Evolutionary conservation across 805 yeast species (phyloP).

Genomic region (Kodamaea restingae): DNA sequence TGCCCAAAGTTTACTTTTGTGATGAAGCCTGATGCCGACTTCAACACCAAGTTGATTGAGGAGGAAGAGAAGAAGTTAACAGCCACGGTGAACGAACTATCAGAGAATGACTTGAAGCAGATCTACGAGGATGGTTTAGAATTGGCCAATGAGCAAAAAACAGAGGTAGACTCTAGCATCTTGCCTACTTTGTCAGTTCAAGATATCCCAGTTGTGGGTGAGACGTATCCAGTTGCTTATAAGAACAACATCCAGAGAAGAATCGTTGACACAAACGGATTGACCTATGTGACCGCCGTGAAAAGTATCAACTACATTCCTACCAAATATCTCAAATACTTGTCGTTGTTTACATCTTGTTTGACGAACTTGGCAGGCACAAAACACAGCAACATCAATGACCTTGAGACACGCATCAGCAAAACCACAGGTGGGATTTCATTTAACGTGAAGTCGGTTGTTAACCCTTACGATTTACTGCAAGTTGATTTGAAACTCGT

Average conservation of each 20-base stretch:
- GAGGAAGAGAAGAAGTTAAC: slow-evolving; percentile 58
- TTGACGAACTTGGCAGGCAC: slow-evolving; percentile 86
- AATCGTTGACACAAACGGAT: slow-evolving; percentile 72
- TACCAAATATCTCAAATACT: slow-evolving; percentile 54
- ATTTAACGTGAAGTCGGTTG: slow-evolving; percentile 53
- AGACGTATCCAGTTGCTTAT: slow-evolving; percentile 26
- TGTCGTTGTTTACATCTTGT: slow-evolving; percentile 76
- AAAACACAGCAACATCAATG: slow-evolving; percentile 59
- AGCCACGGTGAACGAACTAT: slow-evolving; percentile 23
- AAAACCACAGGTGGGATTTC: slow-evolving; percentile 80
- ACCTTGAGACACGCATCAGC: slow-evolving; percentile 80
- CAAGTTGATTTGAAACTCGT: slow-evolving; percentile 51
- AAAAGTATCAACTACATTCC: slow-evolving; percentile 62
- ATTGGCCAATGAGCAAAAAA: slow-evolving; percentile 57
- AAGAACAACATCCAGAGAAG: slow-evolving; percentile 40
- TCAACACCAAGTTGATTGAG: slow-evolving; percentile 44
- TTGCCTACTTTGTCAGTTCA: slow-evolving; percentile 71
- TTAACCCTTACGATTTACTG: slow-evolving; percentile 48
- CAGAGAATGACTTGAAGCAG: slow-evolving; percentile 42
- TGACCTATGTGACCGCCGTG: slow-evolving; percentile 70
- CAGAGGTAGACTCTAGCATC: slow-evolving; percentile 67
- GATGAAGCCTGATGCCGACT: slow-evolving; percentile 66
- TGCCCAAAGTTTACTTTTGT: slow-evolving; percentile 63
- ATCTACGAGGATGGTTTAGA: slow-evolving; percentile 58
- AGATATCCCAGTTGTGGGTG: slow-evolving; percentile 67